Conservation (phyloP, 768 basidiomycete species). For the Rhizopogon vinicolor region DNA sequence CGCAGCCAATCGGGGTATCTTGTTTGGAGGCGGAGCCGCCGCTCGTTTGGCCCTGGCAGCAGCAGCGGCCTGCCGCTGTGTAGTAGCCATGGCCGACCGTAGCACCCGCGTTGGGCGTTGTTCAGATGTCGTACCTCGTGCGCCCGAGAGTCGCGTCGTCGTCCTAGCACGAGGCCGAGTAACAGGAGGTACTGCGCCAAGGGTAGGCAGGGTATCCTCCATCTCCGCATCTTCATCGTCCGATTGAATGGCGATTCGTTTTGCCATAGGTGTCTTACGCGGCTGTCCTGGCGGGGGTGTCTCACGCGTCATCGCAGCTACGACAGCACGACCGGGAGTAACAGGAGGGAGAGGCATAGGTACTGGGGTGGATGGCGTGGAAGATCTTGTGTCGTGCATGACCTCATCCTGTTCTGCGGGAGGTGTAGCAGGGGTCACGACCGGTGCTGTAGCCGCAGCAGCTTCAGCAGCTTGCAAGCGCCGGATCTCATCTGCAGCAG, state of each 20-base stretch:
- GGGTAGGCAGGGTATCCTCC: constrained; percentile 60
- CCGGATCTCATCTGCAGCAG: constrained; percentile 77
- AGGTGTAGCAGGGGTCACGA: constrained; percentile 75
- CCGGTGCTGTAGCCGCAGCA: constrained; percentile 33
- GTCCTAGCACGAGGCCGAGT: constrained; percentile 31
- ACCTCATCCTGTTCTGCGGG: constrained; percentile 75
- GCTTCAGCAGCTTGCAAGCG: constrained; percentile 36
- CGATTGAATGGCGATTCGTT: constrained; percentile 63
- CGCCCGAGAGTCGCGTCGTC: constrained; percentile 32
- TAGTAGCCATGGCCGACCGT: constrained; percentile 57
- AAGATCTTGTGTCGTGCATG: constrained; percentile 41
- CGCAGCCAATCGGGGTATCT: constrained; percentile 61
- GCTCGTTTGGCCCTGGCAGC: constrained; percentile 32
- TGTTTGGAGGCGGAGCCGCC: constrained; percentile 52
- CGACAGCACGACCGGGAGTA: constrained; percentile 71
- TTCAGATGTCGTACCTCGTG: constrained; percentile 60
- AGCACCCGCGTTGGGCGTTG: constrained; percentile 73
- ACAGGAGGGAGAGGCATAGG: constrained; percentile 56
- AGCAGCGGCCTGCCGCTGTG: constrained; percentile 47
- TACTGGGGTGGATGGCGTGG: constrained; percentile 21
- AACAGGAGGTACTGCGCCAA: constrained; percentile 44
- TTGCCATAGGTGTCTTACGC: constrained; percentile 80
- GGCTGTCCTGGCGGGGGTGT: constrained; percentile 81
- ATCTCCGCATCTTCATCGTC: constrained; percentile 60
- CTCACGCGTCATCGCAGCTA: constrained; percentile 63